Base-by-base conservation (phyloP, 805 yeast species). In the Saccharomycopsis oosterbeekiorum region DNA sequence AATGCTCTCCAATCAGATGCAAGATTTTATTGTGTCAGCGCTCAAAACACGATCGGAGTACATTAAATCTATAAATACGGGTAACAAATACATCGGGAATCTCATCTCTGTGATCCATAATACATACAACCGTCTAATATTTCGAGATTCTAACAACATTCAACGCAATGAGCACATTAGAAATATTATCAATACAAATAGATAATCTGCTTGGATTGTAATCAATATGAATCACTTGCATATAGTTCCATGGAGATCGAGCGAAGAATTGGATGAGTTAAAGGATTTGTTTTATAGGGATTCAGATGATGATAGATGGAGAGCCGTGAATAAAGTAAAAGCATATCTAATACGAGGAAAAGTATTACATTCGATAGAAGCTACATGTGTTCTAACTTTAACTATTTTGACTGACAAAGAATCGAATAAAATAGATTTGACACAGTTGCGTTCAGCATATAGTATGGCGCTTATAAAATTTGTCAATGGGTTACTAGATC, bases 401-500 rank as follows among this genome's bases (percentile, higher is more conserved):
- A 75, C 84, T 0, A 67, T 73, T 1, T 60, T 84, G 14, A 84
- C 81, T 62, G 63, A 65, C 11, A 59, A 55, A 9, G 19, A 37
- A 1, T 59, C 60, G 2, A 47, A 47, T 21, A 21, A 21, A 12
- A 47, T 47, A 47, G 81, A 79, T 57, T 66, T 73, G 17, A 69
- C 70, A 56, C 64, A 75, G 0, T 67, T 82, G 1, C 78, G 83
- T 63, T 67, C 84, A 64, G 76, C 85, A 4, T 88, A 88, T 69
- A 75, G 91, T 0, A 84, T 88, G 88, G 82, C 90, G 0, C 68
- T 92, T 12, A 84, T 90, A 34, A 76, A 96, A 62, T 90, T 93
- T 73, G 97, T 94, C 29, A 94, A 94, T 71, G 98, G 97, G 1
- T 71, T 90, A 2, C 72, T 94, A 42, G 99, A 94, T 70, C 94